phyloP scores from a whole-genome alignment of 2,329 filamentous ascomycete genomes.

The Cordyceps farinosa region DNA sequence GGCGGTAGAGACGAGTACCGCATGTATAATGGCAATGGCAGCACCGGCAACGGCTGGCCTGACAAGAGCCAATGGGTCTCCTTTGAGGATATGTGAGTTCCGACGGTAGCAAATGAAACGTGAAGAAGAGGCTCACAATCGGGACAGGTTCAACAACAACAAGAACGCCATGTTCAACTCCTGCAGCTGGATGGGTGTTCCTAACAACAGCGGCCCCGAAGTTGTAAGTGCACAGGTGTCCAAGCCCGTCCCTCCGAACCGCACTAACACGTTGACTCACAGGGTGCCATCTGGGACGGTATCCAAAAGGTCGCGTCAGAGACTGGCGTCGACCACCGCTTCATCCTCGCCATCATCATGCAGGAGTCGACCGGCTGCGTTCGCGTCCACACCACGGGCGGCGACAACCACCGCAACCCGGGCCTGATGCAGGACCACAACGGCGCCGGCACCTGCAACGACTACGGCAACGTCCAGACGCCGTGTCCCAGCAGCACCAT shows the following conservation, averaged over 20 bases:
- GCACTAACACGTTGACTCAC: not conserved
- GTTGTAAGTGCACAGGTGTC: conserved; percentile 10
- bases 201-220: conserved; percentile 24
- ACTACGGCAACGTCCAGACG: conserved; percentile 21
- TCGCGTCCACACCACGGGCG: conserved; percentile 34
- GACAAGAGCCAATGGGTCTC: conserved; percentile 27
- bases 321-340: conserved; percentile 35
- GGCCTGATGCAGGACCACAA: conserved; percentile 39
- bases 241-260: not conserved
- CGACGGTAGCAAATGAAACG: not conserved
- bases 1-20: conserved; percentile 27
- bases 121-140: not conserved
- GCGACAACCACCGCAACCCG: conserved; percentile 35
- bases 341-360: conserved; percentile 41
- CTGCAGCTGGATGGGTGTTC: conserved; percentile 14
- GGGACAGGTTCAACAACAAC: conserved; percentile 23
- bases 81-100: conserved; percentile 25
- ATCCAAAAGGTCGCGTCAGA: conserved; percentile 31
- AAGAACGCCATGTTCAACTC: conserved; percentile 22
- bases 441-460: conserved; percentile 35
- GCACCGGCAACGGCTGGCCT: conserved; percentile 29
- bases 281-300: conserved; percentile 27
- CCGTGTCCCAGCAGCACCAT: conserved; percentile 27
- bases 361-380: conserved; percentile 44
- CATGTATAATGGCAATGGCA: conserved; percentile 29